Base-by-base conservation (phyloP, 768 basidiomycete species). In the Mycena venus region DNA sequence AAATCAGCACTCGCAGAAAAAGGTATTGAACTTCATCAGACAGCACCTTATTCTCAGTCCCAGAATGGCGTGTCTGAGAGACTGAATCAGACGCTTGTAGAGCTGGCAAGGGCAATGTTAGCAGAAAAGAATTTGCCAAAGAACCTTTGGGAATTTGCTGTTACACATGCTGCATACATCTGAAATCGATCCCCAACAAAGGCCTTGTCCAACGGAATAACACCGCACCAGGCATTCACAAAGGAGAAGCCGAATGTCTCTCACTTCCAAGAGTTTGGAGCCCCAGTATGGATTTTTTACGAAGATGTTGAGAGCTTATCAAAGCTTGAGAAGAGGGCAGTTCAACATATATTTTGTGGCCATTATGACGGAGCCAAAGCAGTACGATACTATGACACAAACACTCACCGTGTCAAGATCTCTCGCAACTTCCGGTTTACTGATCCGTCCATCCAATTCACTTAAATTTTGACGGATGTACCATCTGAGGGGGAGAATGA, bases 11-110 rank as follows among this genome's bases (percentile, higher is more conserved):
- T 78, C 32, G 61, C 25, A 0, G 12, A 68, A 0, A 73, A 79
- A 3, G 84, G 85, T 0, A 84, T 85, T 5, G 77, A 78, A 1
- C 64, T 84, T 1, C 80, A 86, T 17, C 74, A 73, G 0, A 85
- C 80, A 0, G 80, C 79, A 7, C 85, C 83, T 1, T 85, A 87
- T 49, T 82, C 83, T 2, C 84, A 83, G 0, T 77, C 81, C 0
- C 84, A 87, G 27, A 87, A 88, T 67, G 83, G 87, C 0, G 75
- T 87, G 0, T 85, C 86, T 0, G 85, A 89, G 47, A 49, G 80
- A 0, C 77, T 80, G 11, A 87, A 87, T 51, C 49, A 75, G 2
- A 86, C 82, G 0, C 49, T 84, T 0, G 36, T 84, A 0, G 79
- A 85, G 53, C 34, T 85, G 1, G 78, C 73, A 1, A 14, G 74